A percentile compares a stretch with the other conserved stretches of the same genome.
phyloP scores from a whole-genome alignment of 495 filamentous ascomycete genomes.

The Elasticomyces elasticus region DNA sequence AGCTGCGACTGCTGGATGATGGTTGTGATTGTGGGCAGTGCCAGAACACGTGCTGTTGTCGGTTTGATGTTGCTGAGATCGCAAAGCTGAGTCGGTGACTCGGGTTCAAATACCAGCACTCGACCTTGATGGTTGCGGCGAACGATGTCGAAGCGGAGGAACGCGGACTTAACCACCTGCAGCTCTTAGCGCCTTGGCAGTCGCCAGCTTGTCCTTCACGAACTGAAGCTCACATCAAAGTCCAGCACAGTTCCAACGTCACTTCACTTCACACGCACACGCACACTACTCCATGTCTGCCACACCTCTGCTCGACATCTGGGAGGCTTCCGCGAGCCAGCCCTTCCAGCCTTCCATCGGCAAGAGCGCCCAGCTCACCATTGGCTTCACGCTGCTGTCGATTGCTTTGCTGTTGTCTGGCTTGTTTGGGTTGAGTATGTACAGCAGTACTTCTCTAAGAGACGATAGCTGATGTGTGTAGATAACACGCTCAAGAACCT shows the following conservation, averaged over 20 bases:
- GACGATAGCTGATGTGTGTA: conserved; percentile 29
- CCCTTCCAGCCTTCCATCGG: conserved; percentile 72
- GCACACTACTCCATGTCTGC: conserved; percentile 30
- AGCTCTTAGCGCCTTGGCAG: no score
- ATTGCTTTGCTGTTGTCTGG: conserved; percentile 54
- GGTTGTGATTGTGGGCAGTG: no score
- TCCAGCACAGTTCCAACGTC: neutral
- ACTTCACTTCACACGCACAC: neutral
- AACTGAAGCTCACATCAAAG: no score
- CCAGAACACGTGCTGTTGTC: neutral
- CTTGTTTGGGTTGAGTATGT: conserved; percentile 75
- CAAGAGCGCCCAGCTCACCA: conserved; percentile 73
- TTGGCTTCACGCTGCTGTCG: conserved; percentile 69
- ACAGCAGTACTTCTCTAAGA: neutral
- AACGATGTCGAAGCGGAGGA: no score
- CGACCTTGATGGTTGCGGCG: no score
- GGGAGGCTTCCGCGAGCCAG: conserved; percentile 75
- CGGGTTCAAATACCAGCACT: no score
- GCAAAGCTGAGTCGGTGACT: no score
- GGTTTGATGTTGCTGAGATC: no score
- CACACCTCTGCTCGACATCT: conserved; percentile 73
- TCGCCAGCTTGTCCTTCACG: neutral
- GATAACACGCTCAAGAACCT: conserved; percentile 79
- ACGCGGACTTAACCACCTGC: no score
- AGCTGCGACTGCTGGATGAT: no score